A percentile compares a stretch with the other conserved stretches of the same genome.
Conservation (phyloP, 495 filamentous ascomycete species). For the Aspergillus panamensis region DNA sequence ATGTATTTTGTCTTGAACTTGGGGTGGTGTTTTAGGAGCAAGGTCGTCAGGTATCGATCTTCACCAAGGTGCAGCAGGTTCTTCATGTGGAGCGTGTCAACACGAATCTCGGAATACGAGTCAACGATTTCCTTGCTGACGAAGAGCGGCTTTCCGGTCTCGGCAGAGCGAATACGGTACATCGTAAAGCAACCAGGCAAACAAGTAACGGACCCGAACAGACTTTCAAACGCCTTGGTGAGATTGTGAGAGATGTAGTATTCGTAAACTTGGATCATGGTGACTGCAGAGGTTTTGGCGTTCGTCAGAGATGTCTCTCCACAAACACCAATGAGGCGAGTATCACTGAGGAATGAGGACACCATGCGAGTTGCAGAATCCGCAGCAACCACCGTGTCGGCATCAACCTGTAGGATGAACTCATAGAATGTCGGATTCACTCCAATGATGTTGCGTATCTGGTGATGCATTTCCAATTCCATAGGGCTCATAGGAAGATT, state of each 20-base stretch:
- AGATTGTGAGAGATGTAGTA: slow-evolving; percentile 99
- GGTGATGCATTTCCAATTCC: slow-evolving; percentile 97
- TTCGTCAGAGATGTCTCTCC: slow-evolving; percentile 94
- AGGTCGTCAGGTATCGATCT: slow-evolving; percentile 92
- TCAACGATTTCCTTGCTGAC: slow-evolving; percentile 89
- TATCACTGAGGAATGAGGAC: slow-evolving; percentile 85
- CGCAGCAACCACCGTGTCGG: slow-evolving; percentile 88
- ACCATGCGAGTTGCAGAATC: slow-evolving; percentile 94
- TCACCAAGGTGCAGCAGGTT: slow-evolving; percentile 89
- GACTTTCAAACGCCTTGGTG: slow-evolving; percentile 95
- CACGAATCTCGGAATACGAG: slow-evolving; percentile 81
- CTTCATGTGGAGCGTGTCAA: slow-evolving; percentile 99
- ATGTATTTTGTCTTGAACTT: slow-evolving; percentile 98
- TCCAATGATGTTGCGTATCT: slow-evolving; percentile 98
- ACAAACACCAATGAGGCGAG: slow-evolving; percentile 85
- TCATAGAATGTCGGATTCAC: slow-evolving; percentile 99
- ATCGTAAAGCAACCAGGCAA: slow-evolving; percentile 97
- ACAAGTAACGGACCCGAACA: slow-evolving; percentile 97
- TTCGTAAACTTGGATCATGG: slow-evolving; percentile 99
- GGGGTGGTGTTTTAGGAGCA: slow-evolving; percentile 87
- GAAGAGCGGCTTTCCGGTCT: slow-evolving; percentile 92
- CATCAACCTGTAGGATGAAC: slow-evolving; percentile 94
- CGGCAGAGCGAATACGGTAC: slow-evolving; percentile 93
- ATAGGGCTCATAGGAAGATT: slow-evolving; percentile 93
- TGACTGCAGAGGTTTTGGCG: slow-evolving; percentile 85